A percentile compares a stretch with the other conserved stretches of the same genome.
Conservation (phyloP, 2,329 filamentous ascomycete species). For the Pseudopithomyces maydicus region DNA sequence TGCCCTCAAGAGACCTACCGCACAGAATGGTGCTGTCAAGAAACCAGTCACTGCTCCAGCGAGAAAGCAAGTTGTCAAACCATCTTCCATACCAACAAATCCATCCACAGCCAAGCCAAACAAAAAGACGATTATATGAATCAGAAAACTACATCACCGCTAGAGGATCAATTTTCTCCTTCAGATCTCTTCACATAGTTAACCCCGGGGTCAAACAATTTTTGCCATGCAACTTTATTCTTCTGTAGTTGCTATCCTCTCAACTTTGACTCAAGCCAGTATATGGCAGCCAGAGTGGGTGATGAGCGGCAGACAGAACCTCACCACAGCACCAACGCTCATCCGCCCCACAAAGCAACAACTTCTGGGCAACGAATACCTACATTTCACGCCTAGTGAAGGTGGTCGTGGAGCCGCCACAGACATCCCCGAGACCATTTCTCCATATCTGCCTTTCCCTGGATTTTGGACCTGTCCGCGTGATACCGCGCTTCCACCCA, state of each 20-base stretch:
- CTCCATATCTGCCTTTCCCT: neutral
- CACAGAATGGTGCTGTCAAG: slow-evolving; percentile 6
- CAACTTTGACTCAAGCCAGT: neutral
- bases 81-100: neutral
- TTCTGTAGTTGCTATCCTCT: neutral
- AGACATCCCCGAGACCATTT: neutral
- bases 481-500: neutral
- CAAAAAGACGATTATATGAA: slow-evolving; percentile 2
- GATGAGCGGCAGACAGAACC: neutral
- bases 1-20: slow-evolving; percentile 10
- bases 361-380: neutral
- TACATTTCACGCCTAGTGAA: neutral
- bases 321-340: neutral
- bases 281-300: neutral
- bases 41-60: slow-evolving; percentile 1
- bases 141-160: no score
- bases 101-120: neutral
- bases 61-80: slow-evolving; percentile 9
- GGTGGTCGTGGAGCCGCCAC: neutral
- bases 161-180: no score
- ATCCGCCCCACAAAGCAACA: neutral
- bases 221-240: neutral
- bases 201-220: neutral
- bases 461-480: slow-evolving; percentile 3
- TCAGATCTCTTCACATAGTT: no score